A percentile compares a stretch with the other conserved stretches of the same genome.
phyloP scores from a whole-genome alignment of 352 stramenopile genomes.

The Thraustochytrium striatum region DNA sequence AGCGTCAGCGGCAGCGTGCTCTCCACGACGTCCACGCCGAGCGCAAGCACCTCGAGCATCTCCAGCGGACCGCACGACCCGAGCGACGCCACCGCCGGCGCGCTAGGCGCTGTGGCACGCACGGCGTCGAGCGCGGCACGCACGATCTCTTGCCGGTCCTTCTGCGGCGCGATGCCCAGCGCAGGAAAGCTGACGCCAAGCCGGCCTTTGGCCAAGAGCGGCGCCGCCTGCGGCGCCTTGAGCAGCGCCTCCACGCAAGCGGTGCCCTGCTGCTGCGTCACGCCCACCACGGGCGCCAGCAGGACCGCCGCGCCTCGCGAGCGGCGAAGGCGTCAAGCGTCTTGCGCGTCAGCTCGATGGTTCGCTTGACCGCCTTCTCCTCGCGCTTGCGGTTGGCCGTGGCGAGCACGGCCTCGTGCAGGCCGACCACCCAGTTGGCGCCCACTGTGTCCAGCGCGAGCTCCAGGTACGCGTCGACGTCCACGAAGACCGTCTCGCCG shows the following conservation, averaged over 20 bases:
- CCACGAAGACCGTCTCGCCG: not conserved
- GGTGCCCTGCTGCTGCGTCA: not conserved
- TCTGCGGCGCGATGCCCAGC: not conserved
- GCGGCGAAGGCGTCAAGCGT: not conserved
- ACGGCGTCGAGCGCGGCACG: not conserved
- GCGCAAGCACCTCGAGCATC: not conserved
- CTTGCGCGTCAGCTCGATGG: not conserved
- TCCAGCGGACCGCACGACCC: not conserved
- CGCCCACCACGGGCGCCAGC: not conserved
- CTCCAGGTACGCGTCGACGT: not conserved
- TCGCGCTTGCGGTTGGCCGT: not conserved
- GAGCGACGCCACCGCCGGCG: not conserved
- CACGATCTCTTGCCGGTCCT: not conserved
- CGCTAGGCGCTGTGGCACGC: not conserved
- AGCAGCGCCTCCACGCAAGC: not conserved
- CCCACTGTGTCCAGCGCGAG: not conserved
- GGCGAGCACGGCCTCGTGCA: not conserved
- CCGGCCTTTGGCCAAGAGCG: not conserved
- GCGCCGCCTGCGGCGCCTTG: not conserved
- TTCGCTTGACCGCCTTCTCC: not conserved
- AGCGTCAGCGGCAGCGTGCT: constrained; percentile 9
- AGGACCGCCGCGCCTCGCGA: not conserved
- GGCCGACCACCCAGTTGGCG: not conserved
- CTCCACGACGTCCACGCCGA: constrained; percentile 9
- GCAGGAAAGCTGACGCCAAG: not conserved